Evolutionary conservation across 305 asterid genomes (phyloP).

Genomic region (Solanum hybrid): DNA sequence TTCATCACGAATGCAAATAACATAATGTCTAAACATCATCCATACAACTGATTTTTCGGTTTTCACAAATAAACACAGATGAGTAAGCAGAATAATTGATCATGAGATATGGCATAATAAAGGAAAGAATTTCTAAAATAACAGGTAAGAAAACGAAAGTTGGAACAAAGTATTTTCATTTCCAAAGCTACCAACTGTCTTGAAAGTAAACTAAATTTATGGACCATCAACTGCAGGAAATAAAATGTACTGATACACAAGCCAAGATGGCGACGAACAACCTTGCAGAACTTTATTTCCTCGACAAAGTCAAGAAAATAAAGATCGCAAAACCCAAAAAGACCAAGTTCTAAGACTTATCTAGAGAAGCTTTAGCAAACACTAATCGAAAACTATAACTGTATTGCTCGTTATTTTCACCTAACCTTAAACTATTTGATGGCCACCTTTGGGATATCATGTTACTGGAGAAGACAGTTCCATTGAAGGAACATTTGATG

Average conservation of each 20-base stretch:
- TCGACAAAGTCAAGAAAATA: constrained; percentile 17
- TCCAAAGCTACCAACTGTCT: neutral
- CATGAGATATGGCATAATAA: neutral
- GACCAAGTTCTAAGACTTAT: constrained; percentile 11
- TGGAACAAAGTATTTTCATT: neutral
- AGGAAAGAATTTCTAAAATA: neutral
- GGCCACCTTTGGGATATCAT: constrained; percentile 19
- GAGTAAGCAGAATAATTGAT: neutral
- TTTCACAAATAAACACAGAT: neutral
- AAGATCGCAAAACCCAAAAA: constrained; percentile 12
- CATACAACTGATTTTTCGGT: neutral
- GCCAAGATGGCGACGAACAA: constrained; percentile 12
- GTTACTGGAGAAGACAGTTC: constrained; percentile 42
- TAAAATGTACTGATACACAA: constrained; percentile 27
- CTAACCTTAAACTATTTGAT: constrained; percentile 31
- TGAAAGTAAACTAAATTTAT: constrained; percentile 9
- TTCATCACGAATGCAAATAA: neutral
- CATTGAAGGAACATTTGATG: constrained; percentile 25
- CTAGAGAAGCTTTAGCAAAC: constrained; percentile 21
- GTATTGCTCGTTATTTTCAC: constrained; percentile 28
- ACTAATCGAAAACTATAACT: constrained; percentile 17
- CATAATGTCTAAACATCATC: neutral
- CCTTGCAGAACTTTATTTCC: constrained; percentile 21
- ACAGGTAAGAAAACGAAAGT: neutral
- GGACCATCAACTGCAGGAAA: constrained; percentile 19